phyloP scores from a whole-genome alignment of 2,329 filamentous ascomycete species.

The Passalora sequoiae region DNA sequence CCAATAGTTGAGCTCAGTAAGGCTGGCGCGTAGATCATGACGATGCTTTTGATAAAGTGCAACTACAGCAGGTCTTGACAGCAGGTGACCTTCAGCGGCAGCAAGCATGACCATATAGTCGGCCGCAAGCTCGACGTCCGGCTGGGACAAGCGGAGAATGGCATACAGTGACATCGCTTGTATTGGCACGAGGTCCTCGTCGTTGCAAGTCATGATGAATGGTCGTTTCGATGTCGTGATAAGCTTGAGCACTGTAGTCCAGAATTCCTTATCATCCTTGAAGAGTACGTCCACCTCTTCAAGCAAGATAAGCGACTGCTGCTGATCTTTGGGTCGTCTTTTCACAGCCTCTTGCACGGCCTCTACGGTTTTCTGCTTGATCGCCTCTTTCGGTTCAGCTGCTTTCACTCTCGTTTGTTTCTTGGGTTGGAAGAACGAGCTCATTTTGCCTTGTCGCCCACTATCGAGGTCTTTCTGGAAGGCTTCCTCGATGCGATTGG shows the following conservation, averaged over 20 bases:
- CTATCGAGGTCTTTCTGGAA: conserved; percentile 57
- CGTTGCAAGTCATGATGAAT: conserved; percentile 91
- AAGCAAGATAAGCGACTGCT: conserved; percentile 87
- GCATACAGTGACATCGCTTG: conserved; percentile 73
- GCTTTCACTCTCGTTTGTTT: conserved; percentile 36
- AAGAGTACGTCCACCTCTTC: conserved; percentile 93
- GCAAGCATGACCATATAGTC: conserved; percentile 79
- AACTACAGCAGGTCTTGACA: conserved; percentile 62
- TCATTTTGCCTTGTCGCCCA: conserved; percentile 73
- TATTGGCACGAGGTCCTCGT: conserved; percentile 75
- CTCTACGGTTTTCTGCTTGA: conserved; percentile 22
- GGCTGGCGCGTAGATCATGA: conserved; percentile 70
- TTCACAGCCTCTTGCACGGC: conserved; percentile 31
- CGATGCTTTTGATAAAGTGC: conserved; percentile 65
- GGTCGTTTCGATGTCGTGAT: conserved; percentile 83
- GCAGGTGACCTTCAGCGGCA: conserved; percentile 80
- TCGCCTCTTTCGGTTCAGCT: conserved; percentile 29
- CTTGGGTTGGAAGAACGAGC: conserved; percentile 64
- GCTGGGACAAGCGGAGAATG: conserved; percentile 68
- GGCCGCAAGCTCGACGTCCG: conserved; percentile 62
- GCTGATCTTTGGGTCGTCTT: conserved; percentile 53
- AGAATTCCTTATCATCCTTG: conserved; percentile 94
- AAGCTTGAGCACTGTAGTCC: conserved; percentile 72
- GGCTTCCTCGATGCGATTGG: conserved; percentile 39
- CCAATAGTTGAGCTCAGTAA: conserved; percentile 89